Evolutionary conservation across 2,329 filamentous ascomycete species (phyloP).

Genomic region (Colletotrichum echinochloae): DNA sequence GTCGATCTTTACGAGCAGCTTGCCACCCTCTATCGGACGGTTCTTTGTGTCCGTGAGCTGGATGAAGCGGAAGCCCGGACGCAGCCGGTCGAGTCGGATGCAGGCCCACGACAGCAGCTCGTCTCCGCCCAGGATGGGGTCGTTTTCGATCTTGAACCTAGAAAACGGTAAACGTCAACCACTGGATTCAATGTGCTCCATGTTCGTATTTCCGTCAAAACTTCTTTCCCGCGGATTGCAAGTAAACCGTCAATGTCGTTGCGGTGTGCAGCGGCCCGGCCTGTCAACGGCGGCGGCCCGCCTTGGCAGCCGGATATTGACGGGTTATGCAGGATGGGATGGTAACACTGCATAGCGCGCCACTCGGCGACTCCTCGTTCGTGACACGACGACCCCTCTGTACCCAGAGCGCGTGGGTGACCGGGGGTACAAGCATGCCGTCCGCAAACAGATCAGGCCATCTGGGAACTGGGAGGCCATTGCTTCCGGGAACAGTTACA

Average conservation of each 20-base stretch:
- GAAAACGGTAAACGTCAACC: slow-evolving; percentile 43
- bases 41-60: slow-evolving; percentile 61
- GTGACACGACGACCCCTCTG: slow-evolving; percentile 11
- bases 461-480: slow-evolving; percentile 10
- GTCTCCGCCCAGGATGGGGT: slow-evolving; percentile 54
- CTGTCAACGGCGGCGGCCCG: slow-evolving; percentile 35
- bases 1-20: slow-evolving; percentile 64
- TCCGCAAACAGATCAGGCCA: slow-evolving; percentile 29
- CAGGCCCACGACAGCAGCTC: slow-evolving; percentile 66
- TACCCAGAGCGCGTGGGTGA: slow-evolving; percentile 7
- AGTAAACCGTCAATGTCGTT: slow-evolving; percentile 5
- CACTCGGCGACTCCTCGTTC: not conserved
- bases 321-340: slow-evolving; percentile 10
- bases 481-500: slow-evolving; percentile 9
- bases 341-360: slow-evolving; percentile 18
- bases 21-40: slow-evolving; percentile 57
- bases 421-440: slow-evolving; percentile 13
- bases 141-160: slow-evolving; percentile 68
- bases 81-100: slow-evolving; percentile 69
- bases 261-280: slow-evolving; percentile 31
- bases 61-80: slow-evolving; percentile 66
- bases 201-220: not conserved
- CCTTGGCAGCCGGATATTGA: slow-evolving; percentile 21
- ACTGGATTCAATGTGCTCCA: not conserved
- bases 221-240: slow-evolving; percentile 1